phyloP scores from a whole-genome alignment of 108 stramenopile species.

The Nitzschia palea region DNA sequence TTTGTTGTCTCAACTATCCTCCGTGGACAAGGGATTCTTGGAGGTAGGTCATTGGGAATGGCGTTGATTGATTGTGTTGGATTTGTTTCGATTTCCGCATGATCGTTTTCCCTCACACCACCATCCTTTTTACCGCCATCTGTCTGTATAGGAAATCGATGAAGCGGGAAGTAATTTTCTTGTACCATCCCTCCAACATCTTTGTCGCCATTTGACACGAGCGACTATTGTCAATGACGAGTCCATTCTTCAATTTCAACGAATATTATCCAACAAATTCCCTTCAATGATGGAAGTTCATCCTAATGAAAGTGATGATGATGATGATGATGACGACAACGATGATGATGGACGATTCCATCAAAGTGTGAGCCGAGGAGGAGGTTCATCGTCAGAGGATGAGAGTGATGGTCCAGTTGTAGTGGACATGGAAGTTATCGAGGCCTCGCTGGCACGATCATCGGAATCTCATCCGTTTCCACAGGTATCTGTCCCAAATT shows the following conservation, averaged over 20 bases:
- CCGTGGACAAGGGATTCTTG: conserved; percentile 75
- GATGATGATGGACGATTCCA: conserved; percentile 18
- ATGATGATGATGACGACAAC: conserved; percentile 13
- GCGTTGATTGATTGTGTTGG: too few relatives aligned
- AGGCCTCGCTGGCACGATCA: conserved; percentile 63
- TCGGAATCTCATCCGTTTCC: too few relatives aligned
- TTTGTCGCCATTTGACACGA: conserved; percentile 24
- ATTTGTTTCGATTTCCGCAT: too few relatives aligned
- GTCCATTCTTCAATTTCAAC: conserved; percentile 10
- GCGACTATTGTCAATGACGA: not conserved
- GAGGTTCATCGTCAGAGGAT: too few relatives aligned
- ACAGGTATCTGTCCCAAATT: too few relatives aligned
- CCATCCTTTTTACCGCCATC: too few relatives aligned
- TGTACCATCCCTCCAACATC: conserved; percentile 42
- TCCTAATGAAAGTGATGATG: not conserved
- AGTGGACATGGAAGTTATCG: conserved; percentile 55
- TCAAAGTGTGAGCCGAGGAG: too few relatives aligned
- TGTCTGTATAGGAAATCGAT: conserved; percentile 68
- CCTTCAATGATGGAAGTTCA: conserved; percentile 18
- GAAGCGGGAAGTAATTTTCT: conserved; percentile 70
- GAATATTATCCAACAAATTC: conserved; percentile 21
- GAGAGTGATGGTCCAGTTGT: conserved; percentile 79
- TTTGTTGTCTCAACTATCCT: conserved; percentile 51
- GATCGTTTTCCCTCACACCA: too few relatives aligned
- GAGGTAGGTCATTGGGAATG: conserved; percentile 23